These are phyloP conservation scores for Penicillium concentricum DNA, from an alignment of 2,329 filamentous ascomycete genomes.

Conservation along the genomic window DNA sequence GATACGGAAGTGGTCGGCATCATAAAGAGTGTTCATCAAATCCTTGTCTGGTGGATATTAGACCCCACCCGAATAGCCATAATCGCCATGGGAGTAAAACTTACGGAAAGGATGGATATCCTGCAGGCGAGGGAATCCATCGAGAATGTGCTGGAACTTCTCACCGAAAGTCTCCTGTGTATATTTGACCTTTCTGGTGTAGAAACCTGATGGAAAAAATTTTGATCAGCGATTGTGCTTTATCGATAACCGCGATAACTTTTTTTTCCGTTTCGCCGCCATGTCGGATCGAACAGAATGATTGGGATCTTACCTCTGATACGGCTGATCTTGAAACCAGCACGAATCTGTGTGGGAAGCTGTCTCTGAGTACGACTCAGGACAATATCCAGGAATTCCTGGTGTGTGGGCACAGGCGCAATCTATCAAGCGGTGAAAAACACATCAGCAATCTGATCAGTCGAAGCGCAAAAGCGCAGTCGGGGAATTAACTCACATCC, in stretches of 20 bases:
- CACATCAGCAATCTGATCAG: constrained; percentile 30
- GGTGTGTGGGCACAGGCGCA: constrained; percentile 81
- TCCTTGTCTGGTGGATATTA: constrained; percentile 58
- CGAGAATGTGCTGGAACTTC: constrained; percentile 85
- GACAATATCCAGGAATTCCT: constrained; percentile 98
- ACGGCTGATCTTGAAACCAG: constrained; percentile 93
- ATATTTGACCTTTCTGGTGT: constrained; percentile 97
- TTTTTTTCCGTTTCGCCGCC: constrained; percentile 11
- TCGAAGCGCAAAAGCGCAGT: neutral
- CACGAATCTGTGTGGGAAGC: constrained; percentile 90
- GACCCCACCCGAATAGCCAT: constrained; percentile 6
- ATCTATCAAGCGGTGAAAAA: constrained; percentile 54
- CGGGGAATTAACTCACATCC: constrained; percentile 42
- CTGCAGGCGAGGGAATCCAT: constrained; percentile 86
- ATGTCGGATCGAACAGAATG: neutral
- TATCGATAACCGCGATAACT: constrained; percentile 26
- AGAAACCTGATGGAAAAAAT: constrained; percentile 64
- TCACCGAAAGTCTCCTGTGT: constrained; percentile 95
- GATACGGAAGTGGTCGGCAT: constrained; percentile 96
- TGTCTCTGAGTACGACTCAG: constrained; percentile 89
- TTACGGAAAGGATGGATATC: constrained; percentile 94
- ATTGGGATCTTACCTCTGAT: constrained; percentile 60
- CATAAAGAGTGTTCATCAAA: constrained; percentile 95
- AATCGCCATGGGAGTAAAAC: constrained; percentile 16
- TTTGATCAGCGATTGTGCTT: constrained; percentile 31